Conservation (phyloP, 2,329 filamentous ascomycete genomes). For the Malbranchea cinnamomea region DNA sequence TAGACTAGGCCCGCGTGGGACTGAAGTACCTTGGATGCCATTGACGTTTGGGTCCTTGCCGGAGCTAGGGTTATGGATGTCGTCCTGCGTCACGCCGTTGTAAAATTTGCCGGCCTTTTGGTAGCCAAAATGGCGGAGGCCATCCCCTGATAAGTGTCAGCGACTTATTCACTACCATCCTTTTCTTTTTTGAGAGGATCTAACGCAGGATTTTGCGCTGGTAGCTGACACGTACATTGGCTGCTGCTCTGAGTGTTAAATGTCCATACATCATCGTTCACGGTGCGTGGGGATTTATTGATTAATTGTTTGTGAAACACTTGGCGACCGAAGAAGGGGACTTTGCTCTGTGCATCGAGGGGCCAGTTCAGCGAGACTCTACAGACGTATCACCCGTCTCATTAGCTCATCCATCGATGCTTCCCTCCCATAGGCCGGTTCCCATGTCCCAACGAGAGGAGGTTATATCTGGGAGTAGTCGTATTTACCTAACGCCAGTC, state of each 20-base stretch:
- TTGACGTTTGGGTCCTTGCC: conserved; percentile 32
- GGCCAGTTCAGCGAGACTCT: conserved; percentile 47
- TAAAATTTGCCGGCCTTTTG: conserved; percentile 28
- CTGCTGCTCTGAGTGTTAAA: conserved; percentile 45
- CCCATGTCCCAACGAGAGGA: no score
- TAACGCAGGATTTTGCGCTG: not conserved
- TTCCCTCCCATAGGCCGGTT: no score
- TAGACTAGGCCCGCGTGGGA: not conserved
- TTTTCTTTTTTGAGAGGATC: no score
- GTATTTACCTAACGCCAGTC: conserved; percentile 35
- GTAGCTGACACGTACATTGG: conserved; percentile 35
- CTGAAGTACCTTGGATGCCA: conserved; percentile 32
- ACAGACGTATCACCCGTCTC: no score
- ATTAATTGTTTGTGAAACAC: conserved; percentile 40
- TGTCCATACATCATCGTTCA: conserved; percentile 47
- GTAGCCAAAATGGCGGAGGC: conserved; percentile 35
- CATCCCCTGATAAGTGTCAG: conserved; percentile 25
- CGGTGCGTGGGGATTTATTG: conserved; percentile 35
- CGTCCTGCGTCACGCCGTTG: conserved; percentile 31
- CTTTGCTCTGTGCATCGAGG: conserved; percentile 37
- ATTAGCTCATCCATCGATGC: no score
- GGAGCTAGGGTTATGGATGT: conserved; percentile 31
- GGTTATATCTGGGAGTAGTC: conserved; percentile 2
- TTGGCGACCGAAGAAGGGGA: conserved; percentile 42
- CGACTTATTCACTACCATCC: no score